Evolutionary conservation across 2,329 filamentous ascomycete genomes (phyloP), one percentile per base, ranked within the genome.

Genomic region (Aciculosporium take): DNA sequence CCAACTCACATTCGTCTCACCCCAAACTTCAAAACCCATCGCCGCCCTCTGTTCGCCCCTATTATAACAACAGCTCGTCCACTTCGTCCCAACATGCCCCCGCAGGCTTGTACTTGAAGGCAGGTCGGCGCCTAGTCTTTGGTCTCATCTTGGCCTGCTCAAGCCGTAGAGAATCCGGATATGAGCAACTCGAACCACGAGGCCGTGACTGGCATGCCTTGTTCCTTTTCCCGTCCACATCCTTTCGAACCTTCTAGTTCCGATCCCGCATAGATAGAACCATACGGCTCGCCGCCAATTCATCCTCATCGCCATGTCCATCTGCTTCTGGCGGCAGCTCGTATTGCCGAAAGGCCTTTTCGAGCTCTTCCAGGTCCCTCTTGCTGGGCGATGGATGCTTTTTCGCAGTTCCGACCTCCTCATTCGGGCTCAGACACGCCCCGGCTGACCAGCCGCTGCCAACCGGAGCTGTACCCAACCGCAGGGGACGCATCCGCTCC

Each of bases 361-460:
- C 58, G 20, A 67, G 50, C n/a, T 58, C 50, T 37, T 65, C 57
- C 18, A 68, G 50, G 8, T 57, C 58, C 24, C 55, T 52, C 43
- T 66, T 66, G 51, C 59, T 65, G 2, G 65, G 65, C 2, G 65
- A 67, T 5, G 65, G 65, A 30, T 68, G 64, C 42, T 67, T 68
- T 53, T 68, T 68, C 13, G 54, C 50, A 31, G 46, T 46, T 34
- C 51, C 49, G 31, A 7, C 23, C 10, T 41, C 39, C 28, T 17
- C 32, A 39, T 7, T 25, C 29, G 10, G 41, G 12, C 9, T 48
- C 17, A 29, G 33, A n/a, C 24, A 9, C 8, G 17, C 15, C n/a
- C 20, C 8, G 2, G 32, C 12, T 6, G 24, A 39, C 15, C 13
- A 31, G 18, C 36, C 27, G 39, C 17, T 12, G 9, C 8, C 23